phyloP scores from a whole-genome alignment of 257 asterid genomes.

The Dorcoceras hygrometricum region DNA sequence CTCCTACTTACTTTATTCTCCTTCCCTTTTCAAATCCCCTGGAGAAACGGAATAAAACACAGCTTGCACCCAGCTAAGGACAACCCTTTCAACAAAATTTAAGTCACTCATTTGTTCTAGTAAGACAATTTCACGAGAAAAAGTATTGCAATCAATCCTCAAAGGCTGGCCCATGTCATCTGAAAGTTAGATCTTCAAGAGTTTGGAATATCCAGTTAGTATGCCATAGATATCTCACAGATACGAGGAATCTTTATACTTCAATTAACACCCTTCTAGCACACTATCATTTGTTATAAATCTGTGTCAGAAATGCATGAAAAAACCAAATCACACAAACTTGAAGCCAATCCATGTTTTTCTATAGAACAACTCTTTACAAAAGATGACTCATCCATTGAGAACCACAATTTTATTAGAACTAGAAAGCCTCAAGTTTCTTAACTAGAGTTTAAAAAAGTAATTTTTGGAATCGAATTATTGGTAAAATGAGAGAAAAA shows the following conservation, averaged over 20 bases:
- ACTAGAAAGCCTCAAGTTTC: constrained; percentile 1
- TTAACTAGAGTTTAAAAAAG: neutral
- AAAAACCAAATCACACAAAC: neutral
- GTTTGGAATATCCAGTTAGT: neutral
- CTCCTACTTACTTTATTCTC: neutral
- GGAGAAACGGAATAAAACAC: too few species aligned
- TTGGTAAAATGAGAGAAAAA: constrained; percentile 10
- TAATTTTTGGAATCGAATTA: constrained; percentile 8
- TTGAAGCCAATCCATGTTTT: neutral
- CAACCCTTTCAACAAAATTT: neutral
- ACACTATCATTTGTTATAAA: neutral
- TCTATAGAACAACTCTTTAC: constrained; percentile 2
- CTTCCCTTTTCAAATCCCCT: constrained; percentile 3
- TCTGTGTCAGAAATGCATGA: constrained; percentile 3
- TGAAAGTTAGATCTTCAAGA: neutral
- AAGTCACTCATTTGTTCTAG: neutral
- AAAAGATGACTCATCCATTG: constrained; percentile 5
- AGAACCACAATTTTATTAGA: neutral
- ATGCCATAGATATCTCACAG: constrained; percentile 11
- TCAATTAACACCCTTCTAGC: constrained; percentile 11
- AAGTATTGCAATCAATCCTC: constrained; percentile 11
- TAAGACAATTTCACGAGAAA: neutral
- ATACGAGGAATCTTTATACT: neutral
- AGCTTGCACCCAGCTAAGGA: neutral
- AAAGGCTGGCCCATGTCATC: neutral